Evolutionary conservation across 345 rosid genomes (phyloP).

Genomic region (Orychophragmus violaceus): DNA sequence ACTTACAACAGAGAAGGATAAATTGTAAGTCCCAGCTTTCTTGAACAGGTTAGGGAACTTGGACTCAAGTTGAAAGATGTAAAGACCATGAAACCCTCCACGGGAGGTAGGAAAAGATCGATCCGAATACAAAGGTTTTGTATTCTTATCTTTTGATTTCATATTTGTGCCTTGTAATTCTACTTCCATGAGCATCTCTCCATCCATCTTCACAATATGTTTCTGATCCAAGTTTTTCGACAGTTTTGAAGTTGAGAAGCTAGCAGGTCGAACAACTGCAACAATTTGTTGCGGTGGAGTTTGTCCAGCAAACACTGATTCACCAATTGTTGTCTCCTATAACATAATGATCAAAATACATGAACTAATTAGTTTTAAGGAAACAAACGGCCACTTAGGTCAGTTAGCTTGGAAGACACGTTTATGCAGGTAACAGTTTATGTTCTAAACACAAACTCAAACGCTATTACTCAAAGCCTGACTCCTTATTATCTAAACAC

Average conservation of each 20-base stretch:
- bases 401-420: no score
- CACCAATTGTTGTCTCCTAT: slow-evolving; percentile 34
- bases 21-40: slow-evolving; percentile 43
- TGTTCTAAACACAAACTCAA: not conserved
- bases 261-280: slow-evolving; percentile 62
- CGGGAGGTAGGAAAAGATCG: slow-evolving; percentile 30
- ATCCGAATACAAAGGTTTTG: slow-evolving; percentile 9
- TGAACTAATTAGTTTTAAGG: not conserved
- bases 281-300: slow-evolving; percentile 47
- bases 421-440: no score
- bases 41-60: slow-evolving; percentile 34
- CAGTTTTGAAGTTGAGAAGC: slow-evolving; percentile 28
- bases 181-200: slow-evolving; percentile 47
- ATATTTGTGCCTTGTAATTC: slow-evolving; percentile 9
- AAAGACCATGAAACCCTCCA: slow-evolving; percentile 46
- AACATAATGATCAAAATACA: not conserved
- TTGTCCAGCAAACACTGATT: slow-evolving; percentile 39
- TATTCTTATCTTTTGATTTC: not conserved
- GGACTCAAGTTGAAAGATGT: slow-evolving; percentile 40
- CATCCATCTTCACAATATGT: slow-evolving; percentile 35
- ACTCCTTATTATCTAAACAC: no score
- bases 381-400: no score
- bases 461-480: not conserved
- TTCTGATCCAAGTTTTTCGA: slow-evolving; percentile 44
- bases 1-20: slow-evolving; percentile 48